phyloP scores from a whole-genome alignment of 495 filamentous ascomycete genomes.

The Xylaria intraflava region DNA sequence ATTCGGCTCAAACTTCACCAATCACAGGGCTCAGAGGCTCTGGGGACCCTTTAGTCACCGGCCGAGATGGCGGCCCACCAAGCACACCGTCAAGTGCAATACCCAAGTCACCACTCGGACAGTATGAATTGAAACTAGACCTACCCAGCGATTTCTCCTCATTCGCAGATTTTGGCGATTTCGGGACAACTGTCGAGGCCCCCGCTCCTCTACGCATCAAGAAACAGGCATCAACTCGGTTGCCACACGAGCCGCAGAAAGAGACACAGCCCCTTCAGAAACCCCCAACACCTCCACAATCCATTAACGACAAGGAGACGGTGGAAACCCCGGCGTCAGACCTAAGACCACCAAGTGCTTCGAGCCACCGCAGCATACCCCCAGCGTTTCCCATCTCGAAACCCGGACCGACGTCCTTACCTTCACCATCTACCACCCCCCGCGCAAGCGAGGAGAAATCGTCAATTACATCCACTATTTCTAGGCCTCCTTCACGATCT shows the following conservation, averaged over 20 bases:
- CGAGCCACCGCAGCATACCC: conserved; percentile 11
- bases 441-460: conserved; percentile 26
- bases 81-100: conserved; percentile 1
- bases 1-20: conserved; percentile 22
- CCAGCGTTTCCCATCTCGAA: conserved; percentile 13
- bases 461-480: neutral
- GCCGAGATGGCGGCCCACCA: conserved; percentile 1
- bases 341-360: conserved; percentile 12
- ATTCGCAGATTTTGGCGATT: conserved; percentile 24
- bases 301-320: conserved; percentile 11
- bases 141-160: conserved; percentile 20
- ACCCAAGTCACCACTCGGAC: conserved; percentile 30
- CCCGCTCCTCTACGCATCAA: conserved; percentile 26
- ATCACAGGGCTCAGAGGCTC: neutral
- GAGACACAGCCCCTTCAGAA: conserved; percentile 15
- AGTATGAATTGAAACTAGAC: conserved; percentile 21
- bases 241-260: neutral
- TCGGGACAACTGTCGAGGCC: conserved; percentile 23
- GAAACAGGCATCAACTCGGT: conserved; percentile 11
- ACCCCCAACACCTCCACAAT: conserved; percentile 24
- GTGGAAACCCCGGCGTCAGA: conserved; percentile 4
- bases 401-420: conserved; percentile 18
- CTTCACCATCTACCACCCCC: conserved; percentile 23
- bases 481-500: neutral
- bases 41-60: neutral